Conservation (phyloP, 108 stramenopile genomes). For the Aurantiochytrium sp. region DNA sequence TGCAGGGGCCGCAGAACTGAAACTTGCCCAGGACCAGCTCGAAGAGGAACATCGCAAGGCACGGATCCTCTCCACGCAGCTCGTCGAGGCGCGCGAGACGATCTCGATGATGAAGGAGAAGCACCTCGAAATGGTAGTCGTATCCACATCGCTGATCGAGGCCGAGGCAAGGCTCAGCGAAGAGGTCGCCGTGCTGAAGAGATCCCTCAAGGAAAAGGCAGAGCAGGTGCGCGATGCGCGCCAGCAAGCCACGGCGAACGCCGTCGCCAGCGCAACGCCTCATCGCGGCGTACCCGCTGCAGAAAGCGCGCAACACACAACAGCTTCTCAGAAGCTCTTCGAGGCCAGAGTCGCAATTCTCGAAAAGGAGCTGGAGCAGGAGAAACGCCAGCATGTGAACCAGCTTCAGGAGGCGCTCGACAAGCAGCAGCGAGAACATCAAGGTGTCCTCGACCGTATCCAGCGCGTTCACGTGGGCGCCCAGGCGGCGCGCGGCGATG, state of each 20-base stretch:
- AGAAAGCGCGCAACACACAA: too few species aligned
- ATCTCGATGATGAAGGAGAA: not conserved
- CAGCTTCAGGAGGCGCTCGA: not conserved
- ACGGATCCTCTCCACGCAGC: not conserved
- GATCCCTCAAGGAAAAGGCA: not conserved
- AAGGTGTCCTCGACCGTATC: not conserved
- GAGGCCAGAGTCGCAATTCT: not conserved
- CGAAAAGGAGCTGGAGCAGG: not conserved
- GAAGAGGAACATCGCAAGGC: not conserved
- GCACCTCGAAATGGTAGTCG: constrained; percentile 10
- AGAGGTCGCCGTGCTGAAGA: not conserved
- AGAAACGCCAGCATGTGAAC: not conserved
- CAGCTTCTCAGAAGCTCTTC: too few species aligned
- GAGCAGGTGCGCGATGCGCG: not conserved
- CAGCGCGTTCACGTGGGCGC: not conserved
- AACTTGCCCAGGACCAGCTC: not conserved
- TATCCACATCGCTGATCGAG: not conserved
- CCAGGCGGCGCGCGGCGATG: not conserved
- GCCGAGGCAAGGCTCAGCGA: not conserved
- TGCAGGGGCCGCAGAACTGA: not conserved
- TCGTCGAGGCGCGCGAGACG: not conserved
- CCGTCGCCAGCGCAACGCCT: not conserved
- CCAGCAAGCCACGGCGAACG: not conserved
- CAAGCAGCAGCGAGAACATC: not conserved
- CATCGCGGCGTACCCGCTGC: too few species aligned